Percentiles rank a stretch among this genome's conserved stretches.
These are phyloP conservation scores for Saccharomycopsis fermentans DNA, from an alignment of 805 yeast species.

Conservation along the genomic window DNA sequence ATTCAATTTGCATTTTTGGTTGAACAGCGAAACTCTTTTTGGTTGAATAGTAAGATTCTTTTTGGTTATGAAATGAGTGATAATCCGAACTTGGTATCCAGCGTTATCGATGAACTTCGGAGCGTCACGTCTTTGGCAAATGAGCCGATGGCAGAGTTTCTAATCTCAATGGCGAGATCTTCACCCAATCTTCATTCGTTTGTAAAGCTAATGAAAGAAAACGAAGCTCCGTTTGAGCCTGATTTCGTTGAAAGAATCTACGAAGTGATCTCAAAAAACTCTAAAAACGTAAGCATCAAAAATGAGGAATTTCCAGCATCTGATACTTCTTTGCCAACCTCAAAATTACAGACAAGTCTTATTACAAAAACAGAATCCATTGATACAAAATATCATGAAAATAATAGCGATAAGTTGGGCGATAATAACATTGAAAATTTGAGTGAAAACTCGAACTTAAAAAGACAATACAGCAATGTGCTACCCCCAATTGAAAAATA, in stretches of 20 bases:
- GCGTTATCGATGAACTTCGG: conserved; percentile 8
- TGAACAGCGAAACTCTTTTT: too few species aligned
- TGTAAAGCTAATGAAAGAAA: conserved; percentile 28
- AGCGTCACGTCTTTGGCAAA: conserved; percentile 26
- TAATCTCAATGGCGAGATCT: conserved; percentile 30
- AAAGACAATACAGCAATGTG: conserved; percentile 17
- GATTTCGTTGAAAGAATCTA: conserved; percentile 20
- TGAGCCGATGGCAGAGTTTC: conserved; percentile 36
- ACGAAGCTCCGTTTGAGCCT: conserved; percentile 34
- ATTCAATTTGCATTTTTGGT: too few species aligned
- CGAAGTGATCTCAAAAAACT: not conserved
- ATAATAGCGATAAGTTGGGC: not conserved
- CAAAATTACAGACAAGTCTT: conserved; percentile 16
- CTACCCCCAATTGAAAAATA: not conserved
- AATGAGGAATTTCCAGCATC: not conserved
- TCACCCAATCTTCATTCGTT: conserved; percentile 29
- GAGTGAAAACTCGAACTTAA: not conserved
- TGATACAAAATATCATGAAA: not conserved
- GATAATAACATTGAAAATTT: not conserved
- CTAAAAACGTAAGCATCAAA: not conserved
- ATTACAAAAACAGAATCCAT: conserved; percentile 4
- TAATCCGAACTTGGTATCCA: not conserved
- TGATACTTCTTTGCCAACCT: conserved; percentile 6
- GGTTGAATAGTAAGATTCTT: not conserved
- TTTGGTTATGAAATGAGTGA: not conserved